phyloP scores from a whole-genome alignment of 2,329 filamentous ascomycete species.

The Lasiodiplodia sp. region DNA sequence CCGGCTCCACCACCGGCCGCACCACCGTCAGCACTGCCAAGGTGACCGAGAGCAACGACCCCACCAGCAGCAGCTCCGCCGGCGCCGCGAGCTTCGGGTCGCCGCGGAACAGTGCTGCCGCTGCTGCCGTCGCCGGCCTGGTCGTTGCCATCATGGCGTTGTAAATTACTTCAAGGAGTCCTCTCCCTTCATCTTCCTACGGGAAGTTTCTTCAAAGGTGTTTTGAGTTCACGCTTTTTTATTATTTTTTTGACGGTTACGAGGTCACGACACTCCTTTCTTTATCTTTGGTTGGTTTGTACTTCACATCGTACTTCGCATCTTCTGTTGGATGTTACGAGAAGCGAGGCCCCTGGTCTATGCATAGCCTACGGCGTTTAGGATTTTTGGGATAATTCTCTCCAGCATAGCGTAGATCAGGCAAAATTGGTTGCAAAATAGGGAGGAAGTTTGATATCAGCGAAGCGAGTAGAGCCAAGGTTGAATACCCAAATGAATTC shows the following conservation, averaged over 20 bases:
- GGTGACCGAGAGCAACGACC: conserved; percentile 1
- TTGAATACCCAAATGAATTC: too few relatives aligned
- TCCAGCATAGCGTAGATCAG: conserved; percentile 2
- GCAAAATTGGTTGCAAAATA: conserved; percentile 1
- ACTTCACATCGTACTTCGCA: conserved; percentile 1
- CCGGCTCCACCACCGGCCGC: conserved; percentile 49
- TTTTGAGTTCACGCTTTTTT: not conserved
- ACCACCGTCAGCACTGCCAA: conserved; percentile 36
- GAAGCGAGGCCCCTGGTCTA: conserved; percentile 9
- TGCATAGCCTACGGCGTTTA: conserved; percentile 18
- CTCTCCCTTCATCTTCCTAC: too few relatives aligned
- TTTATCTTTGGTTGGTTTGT: not conserved
- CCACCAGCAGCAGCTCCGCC: conserved; percentile 7
- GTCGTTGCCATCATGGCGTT: conserved; percentile 18
- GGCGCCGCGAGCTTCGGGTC: not conserved
- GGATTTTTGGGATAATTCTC: not conserved
- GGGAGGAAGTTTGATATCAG: not conserved
- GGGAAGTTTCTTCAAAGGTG: too few relatives aligned
- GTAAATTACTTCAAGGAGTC: not conserved
- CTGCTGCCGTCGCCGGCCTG: not conserved
- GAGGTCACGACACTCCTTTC: conserved; percentile 25
- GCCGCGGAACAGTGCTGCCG: conserved; percentile 2
- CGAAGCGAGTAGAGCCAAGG: not conserved
- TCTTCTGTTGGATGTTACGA: not conserved
- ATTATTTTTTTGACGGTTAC: not conserved